Percentiles rank a stretch among this genome's conserved stretches.
Conservation (phyloP, 768 basidiomycete species). For the Russula griseocarnosa region DNA sequence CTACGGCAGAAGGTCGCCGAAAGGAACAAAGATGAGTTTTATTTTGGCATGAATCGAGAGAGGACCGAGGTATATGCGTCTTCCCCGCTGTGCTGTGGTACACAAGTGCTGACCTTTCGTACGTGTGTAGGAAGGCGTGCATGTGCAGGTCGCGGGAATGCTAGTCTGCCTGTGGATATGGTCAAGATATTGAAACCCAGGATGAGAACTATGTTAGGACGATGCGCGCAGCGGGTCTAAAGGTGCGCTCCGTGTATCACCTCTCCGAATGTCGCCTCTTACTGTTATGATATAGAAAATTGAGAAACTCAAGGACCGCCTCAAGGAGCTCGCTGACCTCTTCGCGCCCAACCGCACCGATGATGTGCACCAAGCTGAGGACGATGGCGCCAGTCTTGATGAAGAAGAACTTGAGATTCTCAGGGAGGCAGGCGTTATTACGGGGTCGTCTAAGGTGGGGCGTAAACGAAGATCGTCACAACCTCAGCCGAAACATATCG, state of each 20-base stretch:
- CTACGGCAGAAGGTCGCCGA: constrained; percentile 85
- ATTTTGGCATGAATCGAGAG: constrained; percentile 91
- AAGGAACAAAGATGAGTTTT: constrained; percentile 99
- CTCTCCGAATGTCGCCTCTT: constrained; percentile 16
- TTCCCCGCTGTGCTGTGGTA: neutral
- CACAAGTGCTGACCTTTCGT: neutral
- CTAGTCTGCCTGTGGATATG: constrained; percentile 78
- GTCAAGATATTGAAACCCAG: constrained; percentile 95
- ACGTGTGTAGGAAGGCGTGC: constrained; percentile 65
- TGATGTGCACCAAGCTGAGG: constrained; percentile 39
- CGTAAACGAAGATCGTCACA: constrained; percentile 33
- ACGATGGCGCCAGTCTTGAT: constrained; percentile 40
- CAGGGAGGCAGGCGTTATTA: constrained; percentile 56
- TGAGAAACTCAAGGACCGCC: constrained; percentile 66
- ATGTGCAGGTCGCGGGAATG: constrained; percentile 81
- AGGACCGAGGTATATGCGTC: constrained; percentile 56
- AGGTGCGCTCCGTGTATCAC: constrained; percentile 48
- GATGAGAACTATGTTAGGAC: constrained; percentile 94
- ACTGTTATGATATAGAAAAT: constrained; percentile 60
- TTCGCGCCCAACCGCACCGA: constrained; percentile 40
- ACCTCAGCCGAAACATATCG: constrained; percentile 46
- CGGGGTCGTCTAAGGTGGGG: constrained; percentile 35
- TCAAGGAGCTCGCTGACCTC: constrained; percentile 66
- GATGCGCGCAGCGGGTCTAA: constrained; percentile 72
- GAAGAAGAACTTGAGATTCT: constrained; percentile 53